These are phyloP conservation scores for Aureobasidium sp. DNA, from an alignment of 2,329 filamentous ascomycete genomes.

Conservation along the genomic window DNA sequence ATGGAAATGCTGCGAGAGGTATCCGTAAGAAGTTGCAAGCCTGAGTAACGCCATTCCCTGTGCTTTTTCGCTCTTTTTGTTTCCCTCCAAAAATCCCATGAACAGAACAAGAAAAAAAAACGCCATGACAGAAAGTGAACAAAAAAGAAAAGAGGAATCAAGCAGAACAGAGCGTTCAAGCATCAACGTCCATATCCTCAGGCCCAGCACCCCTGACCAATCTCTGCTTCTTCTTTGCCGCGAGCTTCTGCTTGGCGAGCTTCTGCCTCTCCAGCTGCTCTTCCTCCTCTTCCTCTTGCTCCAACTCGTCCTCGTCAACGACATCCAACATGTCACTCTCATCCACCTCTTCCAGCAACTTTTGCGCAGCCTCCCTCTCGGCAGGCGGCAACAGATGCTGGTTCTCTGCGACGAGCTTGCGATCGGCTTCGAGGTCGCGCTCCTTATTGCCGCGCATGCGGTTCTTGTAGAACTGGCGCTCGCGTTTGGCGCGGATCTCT, in stretches of 20 bases:
- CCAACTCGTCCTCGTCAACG: conserved; percentile 37
- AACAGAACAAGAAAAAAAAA: neutral
- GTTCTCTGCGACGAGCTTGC: conserved; percentile 85
- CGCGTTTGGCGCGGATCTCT: conserved; percentile 76
- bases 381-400: conserved; percentile 74
- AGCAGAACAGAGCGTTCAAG: conserved; percentile 20
- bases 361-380: conserved; percentile 37
- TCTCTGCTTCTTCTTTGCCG: conserved; percentile 42
- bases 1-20: conserved; percentile 10
- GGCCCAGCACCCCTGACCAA: conserved; percentile 38
- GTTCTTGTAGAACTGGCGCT: conserved; percentile 89
- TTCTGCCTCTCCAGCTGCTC: conserved; percentile 31
- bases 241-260: conserved; percentile 34
- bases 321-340: conserved; percentile 39
- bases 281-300: conserved; percentile 30
- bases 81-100: neutral
- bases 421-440: conserved; percentile 68
- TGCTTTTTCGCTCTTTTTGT: conserved; percentile 13
- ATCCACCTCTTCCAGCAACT: conserved; percentile 52
- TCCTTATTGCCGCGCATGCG: conserved; percentile 88
- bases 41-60: conserved; percentile 11
- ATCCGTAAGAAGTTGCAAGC: conserved; percentile 9
- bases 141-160: neutral
- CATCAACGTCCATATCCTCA: conserved; percentile 37
- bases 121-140: neutral